Base-by-base conservation (phyloP, 495 filamentous ascomycete genomes). In the Cenococcum geophilum region DNA sequence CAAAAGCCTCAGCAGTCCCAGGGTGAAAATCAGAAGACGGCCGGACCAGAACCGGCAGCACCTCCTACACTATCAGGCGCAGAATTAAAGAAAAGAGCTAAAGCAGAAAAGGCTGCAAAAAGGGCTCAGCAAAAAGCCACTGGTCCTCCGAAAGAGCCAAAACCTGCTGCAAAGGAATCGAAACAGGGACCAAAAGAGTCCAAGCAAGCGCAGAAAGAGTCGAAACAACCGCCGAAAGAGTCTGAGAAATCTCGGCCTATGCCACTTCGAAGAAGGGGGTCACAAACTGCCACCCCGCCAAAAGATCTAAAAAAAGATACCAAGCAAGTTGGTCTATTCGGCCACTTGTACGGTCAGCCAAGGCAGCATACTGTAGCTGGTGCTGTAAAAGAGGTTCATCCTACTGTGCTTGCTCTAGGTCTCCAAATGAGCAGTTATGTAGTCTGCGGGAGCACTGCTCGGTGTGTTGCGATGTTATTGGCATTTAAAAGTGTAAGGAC, bases 341-440 rank as follows among this genome's bases (percentile, higher is more conserved):
- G 89, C 55, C 91, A 97, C 72, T 74, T 97, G 14, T 87, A 93
- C 66, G 89, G 89, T 60, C 81, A 88, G 40, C 83, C 79, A 23
- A 74, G 87, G 64, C 79, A 85, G 59, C 87, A 87, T 56, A 84
- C 83, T 6, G 76, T 91, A 32, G 84, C 85, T 1, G 88, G 87
- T 22, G 89, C 87, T 12, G 81, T 84, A 34, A 93, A 92, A 70
- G 92, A 97, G 68, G 87, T 98, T 20, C 91, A 98, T 70, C 91
- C 91, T 1, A 85, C 90, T 0, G 85, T 97, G 9, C 74, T 96
- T 59, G 84, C 89, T 0, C 75, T 97, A 22, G 93, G 92, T 1
- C 80, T 96, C 67, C 89, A 97, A 74, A 89, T 97, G 79, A 86
- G 88, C 65, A 88, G 86, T 57, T 96, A 96, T 75, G 81, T 84